Evolutionary conservation across 2,329 filamentous ascomycete genomes (phyloP).

Genomic region (Colletotrichum tofieldiae): DNA sequence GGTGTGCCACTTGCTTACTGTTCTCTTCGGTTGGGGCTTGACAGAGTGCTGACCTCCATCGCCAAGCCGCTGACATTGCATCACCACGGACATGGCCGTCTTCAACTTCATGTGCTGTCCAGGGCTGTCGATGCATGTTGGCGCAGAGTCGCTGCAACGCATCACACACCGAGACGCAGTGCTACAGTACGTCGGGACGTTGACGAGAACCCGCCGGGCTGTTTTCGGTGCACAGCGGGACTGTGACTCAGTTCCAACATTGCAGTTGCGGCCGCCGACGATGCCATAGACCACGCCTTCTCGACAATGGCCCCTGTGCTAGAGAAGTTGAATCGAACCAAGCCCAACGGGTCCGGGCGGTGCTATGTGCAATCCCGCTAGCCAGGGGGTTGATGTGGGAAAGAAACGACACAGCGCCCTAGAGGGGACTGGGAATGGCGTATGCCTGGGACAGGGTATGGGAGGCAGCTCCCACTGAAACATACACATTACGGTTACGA

Average conservation of each 20-base stretch:
- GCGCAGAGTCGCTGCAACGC: slow-evolving; percentile 8
- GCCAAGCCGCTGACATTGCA: slow-evolving; percentile 28
- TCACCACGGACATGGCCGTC: slow-evolving; percentile 22
- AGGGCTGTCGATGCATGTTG: slow-evolving; percentile 23
- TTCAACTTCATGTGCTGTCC: slow-evolving; percentile 2
- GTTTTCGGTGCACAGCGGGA: neutral
- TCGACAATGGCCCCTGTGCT: neutral
- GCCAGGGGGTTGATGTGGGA: slow-evolving; percentile 6
- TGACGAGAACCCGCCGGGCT: neutral
- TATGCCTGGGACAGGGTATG: slow-evolving; percentile 4
- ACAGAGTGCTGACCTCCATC: slow-evolving; percentile 34
- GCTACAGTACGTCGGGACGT: neutral
- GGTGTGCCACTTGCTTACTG: neutral
- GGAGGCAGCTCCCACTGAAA: slow-evolving; percentile 6
- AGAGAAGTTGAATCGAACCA: neutral
- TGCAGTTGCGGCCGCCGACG: neutral
- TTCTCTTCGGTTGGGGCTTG: neutral
- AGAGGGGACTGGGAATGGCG: slow-evolving; percentile 6
- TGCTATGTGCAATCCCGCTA: neutral
- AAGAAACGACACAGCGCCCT: neutral
- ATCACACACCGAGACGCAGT: slow-evolving; percentile 16
- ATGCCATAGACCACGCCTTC: neutral
- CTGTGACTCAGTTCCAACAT: neutral
- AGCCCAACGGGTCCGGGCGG: neutral
- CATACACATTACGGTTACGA: neutral